Evolutionary conservation across 176 grass and related monocot species (phyloP), one percentile per base, ranked within the genome.

Genomic region (Carex littledalei): DNA sequence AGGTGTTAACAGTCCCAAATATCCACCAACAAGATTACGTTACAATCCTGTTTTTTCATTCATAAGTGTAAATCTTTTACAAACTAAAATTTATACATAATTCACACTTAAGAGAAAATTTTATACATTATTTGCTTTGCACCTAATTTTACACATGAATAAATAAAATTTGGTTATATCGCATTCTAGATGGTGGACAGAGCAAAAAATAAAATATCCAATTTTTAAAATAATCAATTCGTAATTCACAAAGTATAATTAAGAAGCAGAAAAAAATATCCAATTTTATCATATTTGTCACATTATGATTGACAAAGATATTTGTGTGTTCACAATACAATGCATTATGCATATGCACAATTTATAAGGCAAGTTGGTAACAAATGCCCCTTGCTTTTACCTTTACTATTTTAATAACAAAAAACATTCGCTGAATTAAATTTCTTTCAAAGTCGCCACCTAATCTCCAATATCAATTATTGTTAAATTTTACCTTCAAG

Each of bases 401-500:
- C 29, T 16, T 67, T 5, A 17, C 31, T 3, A 67, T 6, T 64
- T 64, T 35, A 16, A 16, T 15, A 6, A 7, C 31, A 37, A 16
- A 17, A 34, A 37, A 32, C 14, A 67, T 45, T 26, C 26, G 26
- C 26, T 26, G 26, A 26, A 26, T 26, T 26, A 17, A 3, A 70
- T 41, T 70, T 70, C 67, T 70, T 41, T 70, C 67, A 1, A 70
- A 7, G 5, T 43, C 35, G 16, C 31, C 12, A 37, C 65, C 29
- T 68, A 35, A 17, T 37, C 11, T 67, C 35, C 65, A 37, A 4
- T 26, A 37, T 29, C 29, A 29, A 29, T 29, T 29, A 29, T 49
- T 74, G 45, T 29, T 53, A 54, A 76, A 26, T 29, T 31, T 16
- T 76, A 76, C 72, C 72, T 76, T 76, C 72, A 76, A 76, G 72